A percentile compares a stretch with the other conserved stretches of the same genome.
phyloP scores from a whole-genome alignment of 1,284 basidiomycete genomes.

The Malassezia nana region DNA sequence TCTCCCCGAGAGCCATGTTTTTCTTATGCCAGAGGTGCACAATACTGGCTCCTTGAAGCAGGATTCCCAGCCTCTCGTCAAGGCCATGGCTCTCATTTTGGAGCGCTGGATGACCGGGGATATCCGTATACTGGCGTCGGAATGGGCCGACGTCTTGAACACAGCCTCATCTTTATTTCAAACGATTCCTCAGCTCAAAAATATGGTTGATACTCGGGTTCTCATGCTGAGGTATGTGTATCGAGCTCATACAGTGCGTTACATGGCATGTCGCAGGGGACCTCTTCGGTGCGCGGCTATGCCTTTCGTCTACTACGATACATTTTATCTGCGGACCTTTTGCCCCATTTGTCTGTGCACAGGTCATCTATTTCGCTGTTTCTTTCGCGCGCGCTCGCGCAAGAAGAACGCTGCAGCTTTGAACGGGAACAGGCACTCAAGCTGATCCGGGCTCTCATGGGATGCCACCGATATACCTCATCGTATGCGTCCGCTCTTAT shows the following conservation, averaged over 20 bases:
- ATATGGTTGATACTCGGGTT: not conserved
- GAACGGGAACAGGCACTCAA: slow-evolving; percentile 94
- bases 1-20: slow-evolving; percentile 1
- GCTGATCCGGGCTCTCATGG: slow-evolving; percentile 69
- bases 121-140: not conserved
- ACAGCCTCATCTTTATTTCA: not conserved
- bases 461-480: slow-evolving; percentile 52
- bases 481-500: slow-evolving; percentile 40
- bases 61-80: not conserved
- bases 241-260: slow-evolving; percentile 1
- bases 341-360: not conserved
- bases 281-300: not conserved
- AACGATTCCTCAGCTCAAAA: not conserved
- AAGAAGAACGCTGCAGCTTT: not conserved
- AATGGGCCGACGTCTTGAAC: not conserved
- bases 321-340: not conserved
- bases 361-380: not conserved
- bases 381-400: not conserved
- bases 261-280: not conserved
- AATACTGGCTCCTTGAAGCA: not conserved
- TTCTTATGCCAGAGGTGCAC: not conserved
- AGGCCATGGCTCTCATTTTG: not conserved
- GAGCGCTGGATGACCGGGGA: not conserved
- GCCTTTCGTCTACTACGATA: slow-evolving; percentile 5
- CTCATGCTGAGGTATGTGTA: not conserved